Base-by-base conservation (phyloP, 2,329 filamentous ascomycete species). In the Alternaria ventricosa region DNA sequence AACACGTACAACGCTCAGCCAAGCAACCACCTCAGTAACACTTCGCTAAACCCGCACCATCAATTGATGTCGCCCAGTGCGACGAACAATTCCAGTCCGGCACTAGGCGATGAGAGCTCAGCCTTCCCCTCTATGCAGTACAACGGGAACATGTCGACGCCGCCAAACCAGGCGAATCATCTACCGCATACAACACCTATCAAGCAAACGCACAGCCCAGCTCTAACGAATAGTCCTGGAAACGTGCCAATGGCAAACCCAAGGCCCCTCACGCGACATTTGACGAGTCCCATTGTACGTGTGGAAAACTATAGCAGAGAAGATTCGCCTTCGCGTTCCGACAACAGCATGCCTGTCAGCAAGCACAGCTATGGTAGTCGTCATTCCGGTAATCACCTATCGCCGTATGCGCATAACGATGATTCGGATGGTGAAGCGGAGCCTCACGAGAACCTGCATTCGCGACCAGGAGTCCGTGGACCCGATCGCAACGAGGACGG, bases 401-500 rank as follows among this genome's bases (percentile, higher is more conserved):
- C 79, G 15, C 79, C 79, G 8, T 80, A 76, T 45, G 73, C 75
- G 25, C 71, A 74, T 22, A 71, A 78, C 27, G 76, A 77, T 3
- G 75, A 71, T 4, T 79, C 75, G 9, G 73, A 77, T 23, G 77
- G 79, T 54, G 69, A 69, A 28, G 78, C 77, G 9, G 74, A 75
- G 9, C 57, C 68, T 15, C 71, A 67, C 12, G 66, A 70, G 49
- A 68, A 66, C 57, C 63, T 64, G 11, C 68, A 57, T 53, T 55
- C 70, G 33, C 68, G 67, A 46, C 66, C 67, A 25, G 61, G 70
- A 1, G 82, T 87, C 8, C 66, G 64, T 51, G 67, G 64, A 51
- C 68, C 68, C 22, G 66, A 78, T 55, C 81, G 83, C 45, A 78
- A 80, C 9, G 77, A 80, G 8, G 80, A 86, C 71, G 84, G 84